Percentiles rank a stretch among this genome's conserved stretches.
These are phyloP conservation scores for Oryza punctata DNA, from an alignment of 176 grass and related monocot genomes.

Conservation along the genomic window DNA sequence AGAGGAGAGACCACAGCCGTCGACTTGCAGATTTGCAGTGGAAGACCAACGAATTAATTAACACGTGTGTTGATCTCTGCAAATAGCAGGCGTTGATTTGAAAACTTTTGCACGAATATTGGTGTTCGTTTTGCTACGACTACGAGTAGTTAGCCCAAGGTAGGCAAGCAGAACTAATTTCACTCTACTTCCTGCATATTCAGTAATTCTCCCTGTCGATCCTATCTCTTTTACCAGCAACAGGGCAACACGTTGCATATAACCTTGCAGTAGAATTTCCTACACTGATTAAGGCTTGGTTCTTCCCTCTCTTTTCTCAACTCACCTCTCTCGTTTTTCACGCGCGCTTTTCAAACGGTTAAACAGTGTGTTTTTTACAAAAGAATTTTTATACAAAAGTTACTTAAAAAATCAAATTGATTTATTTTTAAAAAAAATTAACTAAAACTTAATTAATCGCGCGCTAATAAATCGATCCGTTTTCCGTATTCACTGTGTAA, in stretches of 20 bases:
- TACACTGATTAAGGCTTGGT: not conserved
- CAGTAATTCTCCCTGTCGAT: not conserved
- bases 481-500: no score
- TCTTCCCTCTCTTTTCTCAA: no score
- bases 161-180: not conserved
- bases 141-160: not conserved
- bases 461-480: no score
- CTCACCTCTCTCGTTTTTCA: no score
- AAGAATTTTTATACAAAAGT: no score
- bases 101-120: not conserved
- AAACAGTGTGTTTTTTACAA: no score
- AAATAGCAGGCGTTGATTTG: not conserved
- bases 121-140: not conserved
- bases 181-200: not conserved
- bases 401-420: no score
- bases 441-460: no score
- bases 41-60: slow-evolving; percentile 13
- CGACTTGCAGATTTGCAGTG: slow-evolving; percentile 10
- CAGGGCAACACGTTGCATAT: not conserved
- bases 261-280: not conserved
- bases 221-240: not conserved
- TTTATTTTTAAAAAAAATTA: no score
- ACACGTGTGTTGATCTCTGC: not conserved
- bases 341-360: no score
- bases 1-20: not conserved